Percentiles rank a stretch among this genome's conserved stretches.
Conservation (phyloP, 2,329 filamentous ascomycete genomes). For the Aspergillus fumigatiaffinis region DNA sequence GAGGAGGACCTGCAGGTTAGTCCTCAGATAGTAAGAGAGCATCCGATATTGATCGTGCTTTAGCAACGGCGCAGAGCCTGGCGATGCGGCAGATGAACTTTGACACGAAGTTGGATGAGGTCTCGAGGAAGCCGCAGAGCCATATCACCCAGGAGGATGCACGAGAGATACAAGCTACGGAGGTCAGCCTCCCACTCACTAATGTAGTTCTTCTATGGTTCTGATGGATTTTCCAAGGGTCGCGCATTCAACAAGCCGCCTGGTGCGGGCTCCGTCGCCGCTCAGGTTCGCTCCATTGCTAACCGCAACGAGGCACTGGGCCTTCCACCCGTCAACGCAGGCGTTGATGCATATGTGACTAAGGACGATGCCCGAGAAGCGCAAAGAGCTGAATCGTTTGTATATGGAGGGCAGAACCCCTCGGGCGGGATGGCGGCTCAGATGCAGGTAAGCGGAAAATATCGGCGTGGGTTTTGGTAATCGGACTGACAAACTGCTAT, state of each 20-base stretch:
- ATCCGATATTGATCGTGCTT: not conserved
- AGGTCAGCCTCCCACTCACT: slow-evolving; percentile 15
- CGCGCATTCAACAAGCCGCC: slow-evolving; percentile 32
- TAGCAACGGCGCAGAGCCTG: slow-evolving; percentile 32
- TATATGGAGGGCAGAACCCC: slow-evolving; percentile 30
- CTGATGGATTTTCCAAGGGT: slow-evolving; percentile 14
- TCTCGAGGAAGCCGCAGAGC: slow-evolving; percentile 29
- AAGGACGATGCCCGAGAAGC: slow-evolving; percentile 32
- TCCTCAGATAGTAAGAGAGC: not conserved
- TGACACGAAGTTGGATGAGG: slow-evolving; percentile 28
- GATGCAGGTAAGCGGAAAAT: slow-evolving; percentile 28
- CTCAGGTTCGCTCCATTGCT: slow-evolving; percentile 31
- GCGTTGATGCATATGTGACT: slow-evolving; percentile 25
- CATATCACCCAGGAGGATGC: slow-evolving; percentile 32
- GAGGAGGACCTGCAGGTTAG: slow-evolving; percentile 31
- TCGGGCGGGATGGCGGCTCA: slow-evolving; percentile 29
- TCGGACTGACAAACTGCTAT: slow-evolving; percentile 6
- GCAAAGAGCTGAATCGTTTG: slow-evolving; percentile 23
- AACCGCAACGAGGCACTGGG: slow-evolving; percentile 29
- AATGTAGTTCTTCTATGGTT: not conserved
- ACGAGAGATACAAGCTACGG: slow-evolving; percentile 27
- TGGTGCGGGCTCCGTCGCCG: slow-evolving; percentile 26
- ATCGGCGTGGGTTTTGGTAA: not conserved
- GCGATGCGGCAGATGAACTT: slow-evolving; percentile 33
- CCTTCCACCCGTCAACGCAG: slow-evolving; percentile 19